Conservation (phyloP, 1,139 yeast species). For the Diutina catenulata region DNA sequence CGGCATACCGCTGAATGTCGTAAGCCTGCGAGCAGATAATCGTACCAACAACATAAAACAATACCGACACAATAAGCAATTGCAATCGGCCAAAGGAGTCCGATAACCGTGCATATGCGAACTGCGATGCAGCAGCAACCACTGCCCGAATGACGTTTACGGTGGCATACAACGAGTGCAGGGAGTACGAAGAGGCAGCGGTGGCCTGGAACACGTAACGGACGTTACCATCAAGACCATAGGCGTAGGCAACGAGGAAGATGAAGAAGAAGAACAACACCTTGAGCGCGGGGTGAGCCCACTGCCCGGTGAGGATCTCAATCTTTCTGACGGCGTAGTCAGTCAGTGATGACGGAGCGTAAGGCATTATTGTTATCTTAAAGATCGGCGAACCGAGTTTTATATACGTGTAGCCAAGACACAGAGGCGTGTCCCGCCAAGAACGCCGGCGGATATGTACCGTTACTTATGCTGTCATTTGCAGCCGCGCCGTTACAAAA, state of each 20-base stretch:
- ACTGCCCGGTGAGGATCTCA: slow-evolving; percentile 29
- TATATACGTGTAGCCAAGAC: too few species aligned
- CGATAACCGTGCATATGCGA: slow-evolving; percentile 55
- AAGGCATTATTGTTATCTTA: too few species aligned
- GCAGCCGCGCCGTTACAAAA: too few species aligned
- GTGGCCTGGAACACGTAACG: slow-evolving; percentile 30
- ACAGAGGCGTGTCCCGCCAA: too few species aligned
- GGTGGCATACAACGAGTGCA: slow-evolving; percentile 54
- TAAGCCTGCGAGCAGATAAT: slow-evolving; percentile 58
- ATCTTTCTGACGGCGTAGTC: slow-evolving; percentile 28
- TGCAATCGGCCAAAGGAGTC: slow-evolving; percentile 64
- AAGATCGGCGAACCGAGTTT: too few species aligned
- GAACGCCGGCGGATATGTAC: too few species aligned
- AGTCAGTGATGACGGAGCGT: too few species aligned
- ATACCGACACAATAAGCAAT: slow-evolving; percentile 37
- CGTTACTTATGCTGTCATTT: too few species aligned
- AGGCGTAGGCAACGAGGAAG: slow-evolving; percentile 51
- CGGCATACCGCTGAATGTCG: slow-evolving; percentile 56
- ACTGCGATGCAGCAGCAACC: slow-evolving; percentile 63
- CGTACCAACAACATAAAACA: slow-evolving; percentile 60
- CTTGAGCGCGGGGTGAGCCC: slow-evolving; percentile 13
- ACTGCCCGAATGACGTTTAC: slow-evolving; percentile 52
- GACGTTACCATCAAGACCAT: slow-evolving; percentile 51
- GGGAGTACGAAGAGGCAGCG: slow-evolving; percentile 45
- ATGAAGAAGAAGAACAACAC: slow-evolving; percentile 34